Percentiles rank a stretch among this genome's conserved stretches.
Evolutionary conservation across 1,284 basidiomycete species (phyloP).

Genomic region (Mycena sp.): DNA sequence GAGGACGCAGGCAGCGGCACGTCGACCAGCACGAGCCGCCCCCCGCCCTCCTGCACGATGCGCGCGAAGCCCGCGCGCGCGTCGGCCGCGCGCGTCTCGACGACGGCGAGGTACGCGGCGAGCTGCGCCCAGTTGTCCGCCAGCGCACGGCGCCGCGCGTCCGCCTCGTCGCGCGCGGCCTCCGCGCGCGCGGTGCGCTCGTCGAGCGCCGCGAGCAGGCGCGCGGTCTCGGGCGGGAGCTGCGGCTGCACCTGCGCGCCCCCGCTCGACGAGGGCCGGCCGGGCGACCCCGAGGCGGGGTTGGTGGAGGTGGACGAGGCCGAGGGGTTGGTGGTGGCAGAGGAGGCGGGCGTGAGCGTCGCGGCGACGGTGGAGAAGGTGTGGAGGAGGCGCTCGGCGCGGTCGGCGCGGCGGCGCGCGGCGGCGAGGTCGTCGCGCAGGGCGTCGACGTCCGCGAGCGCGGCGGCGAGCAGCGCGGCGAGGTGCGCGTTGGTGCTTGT

Average conservation of each 20-base stretch:
- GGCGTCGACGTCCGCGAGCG: slow-evolving; percentile 59
- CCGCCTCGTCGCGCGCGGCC: slow-evolving; percentile 63
- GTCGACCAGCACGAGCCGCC: slow-evolving; percentile 46
- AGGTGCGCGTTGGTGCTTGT: slow-evolving; percentile 53
- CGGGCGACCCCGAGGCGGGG: neutral
- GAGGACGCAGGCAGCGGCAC: neutral
- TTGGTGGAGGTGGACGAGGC: neutral
- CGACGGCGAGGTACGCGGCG: slow-evolving; percentile 55
- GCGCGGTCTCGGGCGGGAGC: slow-evolving; percentile 32
- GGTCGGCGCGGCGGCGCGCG: slow-evolving; percentile 56
- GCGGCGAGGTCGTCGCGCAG: slow-evolving; percentile 59
- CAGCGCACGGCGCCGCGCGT: slow-evolving; percentile 57
- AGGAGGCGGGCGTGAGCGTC: slow-evolving; percentile 25
- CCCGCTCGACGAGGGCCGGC: neutral
- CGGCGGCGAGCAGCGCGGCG: slow-evolving; percentile 61
- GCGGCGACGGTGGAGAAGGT: slow-evolving; percentile 39
- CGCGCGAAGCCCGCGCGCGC: slow-evolving; percentile 59
- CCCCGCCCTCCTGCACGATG: slow-evolving; percentile 55
- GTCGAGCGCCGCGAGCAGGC: slow-evolving; percentile 18
- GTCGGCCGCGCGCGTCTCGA: slow-evolving; percentile 59
- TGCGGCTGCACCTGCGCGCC: neutral
- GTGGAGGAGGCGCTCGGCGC: slow-evolving; percentile 60
- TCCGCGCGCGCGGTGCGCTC: slow-evolving; percentile 52
- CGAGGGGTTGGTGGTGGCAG: neutral
- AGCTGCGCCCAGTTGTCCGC: slow-evolving; percentile 64